These are phyloP conservation scores for Aspergillus sp. DNA, from an alignment of 2,329 filamentous ascomycete species.

Conservation along the genomic window DNA sequence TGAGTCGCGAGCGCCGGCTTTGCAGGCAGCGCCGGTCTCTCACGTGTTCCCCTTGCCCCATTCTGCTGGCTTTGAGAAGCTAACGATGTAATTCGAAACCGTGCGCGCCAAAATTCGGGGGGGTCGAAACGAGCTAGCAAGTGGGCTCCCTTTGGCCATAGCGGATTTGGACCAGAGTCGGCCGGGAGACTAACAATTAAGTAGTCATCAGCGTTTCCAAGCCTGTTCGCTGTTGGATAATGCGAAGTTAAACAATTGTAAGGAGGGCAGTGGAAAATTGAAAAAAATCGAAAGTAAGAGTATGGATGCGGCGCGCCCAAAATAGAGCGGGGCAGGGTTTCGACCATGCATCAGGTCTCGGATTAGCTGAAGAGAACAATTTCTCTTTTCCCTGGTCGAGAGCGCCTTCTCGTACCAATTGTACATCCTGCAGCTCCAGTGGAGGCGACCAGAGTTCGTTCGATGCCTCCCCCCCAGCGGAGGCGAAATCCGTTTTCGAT, in stretches of 20 bases:
- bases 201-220: conserved; percentile 15
- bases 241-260: not conserved
- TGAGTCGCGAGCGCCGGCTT: conserved; percentile 32
- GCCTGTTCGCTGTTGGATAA: not conserved
- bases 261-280: not conserved
- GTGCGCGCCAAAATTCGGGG: conserved; percentile 19
- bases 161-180: conserved; percentile 14
- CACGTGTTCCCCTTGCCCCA: conserved; percentile 36
- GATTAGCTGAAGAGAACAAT: conserved; percentile 19
- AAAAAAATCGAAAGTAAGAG: not conserved
- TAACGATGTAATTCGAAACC: conserved; percentile 13
- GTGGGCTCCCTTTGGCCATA: conserved; percentile 20
- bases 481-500: conserved; percentile 14
- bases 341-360: conserved; percentile 20
- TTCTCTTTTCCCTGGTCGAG: conserved; percentile 19
- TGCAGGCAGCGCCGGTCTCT: conserved; percentile 31
- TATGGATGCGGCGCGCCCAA: conserved; percentile 17
- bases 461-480: conserved; percentile 14
- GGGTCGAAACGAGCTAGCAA: conserved; percentile 11
- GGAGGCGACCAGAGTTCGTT: conserved; percentile 22
- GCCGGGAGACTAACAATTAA: conserved; percentile 23
- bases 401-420: conserved; percentile 11
- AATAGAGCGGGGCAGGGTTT: conserved; percentile 27
- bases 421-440: conserved; percentile 17
- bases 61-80: conserved; percentile 16